Conservation (phyloP, 805 yeast genomes). For the Metschnikowia baotianmanensis region DNA sequence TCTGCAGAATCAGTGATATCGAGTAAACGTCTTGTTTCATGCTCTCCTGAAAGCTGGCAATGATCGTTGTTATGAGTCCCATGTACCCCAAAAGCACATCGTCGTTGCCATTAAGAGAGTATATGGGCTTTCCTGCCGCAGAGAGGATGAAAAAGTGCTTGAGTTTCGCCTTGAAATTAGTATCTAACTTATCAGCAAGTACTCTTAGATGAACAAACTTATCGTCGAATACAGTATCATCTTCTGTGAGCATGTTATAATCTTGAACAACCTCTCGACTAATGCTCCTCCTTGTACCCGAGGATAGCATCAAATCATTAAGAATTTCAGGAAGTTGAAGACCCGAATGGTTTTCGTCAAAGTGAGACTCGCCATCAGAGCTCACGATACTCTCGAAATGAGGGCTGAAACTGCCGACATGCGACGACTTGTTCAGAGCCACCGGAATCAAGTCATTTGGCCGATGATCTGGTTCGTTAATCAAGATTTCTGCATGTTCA, state of each 20-base stretch:
- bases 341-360: constrained; percentile 4
- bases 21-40: constrained; percentile 41
- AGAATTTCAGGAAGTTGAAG: constrained; percentile 9
- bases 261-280: background rate
- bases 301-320: constrained; percentile 7
- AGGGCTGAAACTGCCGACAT: constrained; percentile 7
- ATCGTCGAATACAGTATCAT: constrained; percentile 9
- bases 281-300: background rate
- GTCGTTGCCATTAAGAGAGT: constrained; percentile 72
- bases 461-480: constrained; percentile 5
- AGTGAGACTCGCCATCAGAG: constrained; percentile 10
- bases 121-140: constrained; percentile 86
- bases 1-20: constrained; percentile 48
- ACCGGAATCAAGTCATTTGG: constrained; percentile 3
- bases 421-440: constrained; percentile 1
- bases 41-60: constrained; percentile 60
- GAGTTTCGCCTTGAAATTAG: constrained; percentile 29
- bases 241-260: constrained; percentile 14
- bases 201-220: constrained; percentile 13
- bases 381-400: constrained; percentile 5
- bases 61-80: constrained; percentile 78
- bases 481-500: constrained; percentile 12
- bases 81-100: constrained; percentile 64
- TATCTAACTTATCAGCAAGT: constrained; percentile 17
- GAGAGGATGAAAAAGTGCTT: constrained; percentile 81